A percentile compares a stretch with the other conserved stretches of the same genome.
Conservation (phyloP, 176 grass and related monocot genomes). For the Themeda triandra region DNA sequence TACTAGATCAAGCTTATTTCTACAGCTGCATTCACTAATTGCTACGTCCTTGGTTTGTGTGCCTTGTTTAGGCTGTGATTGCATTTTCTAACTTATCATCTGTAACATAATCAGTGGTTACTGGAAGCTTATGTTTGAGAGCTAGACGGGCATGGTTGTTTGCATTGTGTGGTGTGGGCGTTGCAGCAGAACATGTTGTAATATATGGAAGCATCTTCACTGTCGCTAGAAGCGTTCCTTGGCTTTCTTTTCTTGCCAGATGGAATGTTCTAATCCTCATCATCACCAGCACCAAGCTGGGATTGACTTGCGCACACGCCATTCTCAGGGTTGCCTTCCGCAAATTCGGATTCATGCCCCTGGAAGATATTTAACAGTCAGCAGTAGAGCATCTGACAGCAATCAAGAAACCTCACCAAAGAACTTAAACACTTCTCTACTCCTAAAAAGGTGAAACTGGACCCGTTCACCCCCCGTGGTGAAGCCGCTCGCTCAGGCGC, state of each 20-base stretch:
- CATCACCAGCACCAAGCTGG: not conserved
- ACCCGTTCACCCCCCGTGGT: no score
- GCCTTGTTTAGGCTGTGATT: not conserved
- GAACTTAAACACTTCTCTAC: no score
- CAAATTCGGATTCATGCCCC: constrained; percentile 45
- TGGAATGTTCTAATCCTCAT: not conserved
- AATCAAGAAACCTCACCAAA: constrained; percentile 12
- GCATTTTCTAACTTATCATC: not conserved
- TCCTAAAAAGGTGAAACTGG: no score
- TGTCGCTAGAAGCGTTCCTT: not conserved
- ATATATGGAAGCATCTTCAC: not conserved
- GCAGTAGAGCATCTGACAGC: constrained; percentile 1
- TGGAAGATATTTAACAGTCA: constrained; percentile 32
- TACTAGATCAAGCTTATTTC: not conserved
- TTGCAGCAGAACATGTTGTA: no score
- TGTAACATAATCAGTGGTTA: not conserved
- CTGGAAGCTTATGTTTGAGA: not conserved
- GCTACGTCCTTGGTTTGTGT: not conserved
- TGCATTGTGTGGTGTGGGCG: not conserved
- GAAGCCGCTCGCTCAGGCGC: no score
- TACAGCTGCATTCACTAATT: not conserved
- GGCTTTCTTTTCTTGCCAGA: constrained; percentile 15
- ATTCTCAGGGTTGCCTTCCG: constrained; percentile 9
- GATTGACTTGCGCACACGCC: constrained; percentile 19
- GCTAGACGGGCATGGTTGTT: not conserved